Base-by-base conservation (phyloP, 2,329 filamentous ascomycete genomes). In the Epichloe hybrida region DNA sequence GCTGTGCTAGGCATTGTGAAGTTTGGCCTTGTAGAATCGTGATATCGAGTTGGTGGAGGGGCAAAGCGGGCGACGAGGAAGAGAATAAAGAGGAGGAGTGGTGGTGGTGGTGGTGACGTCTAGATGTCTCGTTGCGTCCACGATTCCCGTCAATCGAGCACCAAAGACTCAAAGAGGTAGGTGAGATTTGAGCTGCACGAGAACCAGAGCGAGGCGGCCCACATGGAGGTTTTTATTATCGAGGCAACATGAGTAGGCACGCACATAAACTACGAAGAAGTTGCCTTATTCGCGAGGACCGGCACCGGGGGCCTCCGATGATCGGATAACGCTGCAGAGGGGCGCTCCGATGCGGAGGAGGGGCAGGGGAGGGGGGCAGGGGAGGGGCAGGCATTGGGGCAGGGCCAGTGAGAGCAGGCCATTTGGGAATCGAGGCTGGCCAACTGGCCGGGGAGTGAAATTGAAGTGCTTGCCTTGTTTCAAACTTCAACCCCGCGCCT, bases 1-100 rank as follows among this genome's bases (percentile, higher is more conserved):
- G 84, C 81, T 60, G 79, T 80, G 64, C 76, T 79, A 65, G 88
- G 88, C 88, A 95, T 52, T 61, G 67, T 81, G 74, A 61, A 3
- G 11, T 6, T 38, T 38, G 36, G 15, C 13, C n/a, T 42, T 23
- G 39, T 23, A 1, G 4, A 13, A 3, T 31, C 31, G 31, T 31
- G 3, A 9, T 31, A 11, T 31, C 9, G 8, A 9, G 3, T 31
- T 31, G 31, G 31, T 1, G 31, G 8, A 4, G 31, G 31, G 31
- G 31, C 31, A 31, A 31, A 31, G 31, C 31, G 31, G 31, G 31
- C 9, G 31, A 31, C 31, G 31, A 11, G 31, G 31, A 31, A 31
- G 31, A 31, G 31, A 31, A 31, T 4, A 31, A 31, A 31, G 31
- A 31, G 31, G 31, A 11, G 31, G 11, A 4, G 31, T 11, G 31